Evolutionary conservation across 179 eudicot species (phyloP).

Genomic region (Silene coronaria): DNA sequence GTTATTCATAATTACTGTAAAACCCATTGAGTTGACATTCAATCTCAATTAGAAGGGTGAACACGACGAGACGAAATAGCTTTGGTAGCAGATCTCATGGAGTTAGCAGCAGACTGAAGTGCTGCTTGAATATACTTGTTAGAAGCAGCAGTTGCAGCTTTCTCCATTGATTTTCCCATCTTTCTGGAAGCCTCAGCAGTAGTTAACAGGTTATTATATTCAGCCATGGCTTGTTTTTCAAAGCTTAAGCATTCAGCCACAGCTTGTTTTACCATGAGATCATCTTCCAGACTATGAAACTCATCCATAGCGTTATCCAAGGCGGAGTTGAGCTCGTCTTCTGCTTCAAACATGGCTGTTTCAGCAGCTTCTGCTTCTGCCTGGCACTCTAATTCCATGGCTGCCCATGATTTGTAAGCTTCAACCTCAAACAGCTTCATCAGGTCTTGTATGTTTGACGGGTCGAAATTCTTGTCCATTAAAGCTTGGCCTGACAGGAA

Average conservation of each 20-base stretch:
- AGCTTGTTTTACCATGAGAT: constrained; percentile 6
- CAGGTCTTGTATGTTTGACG: constrained; percentile 53
- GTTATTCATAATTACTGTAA: too few species aligned
- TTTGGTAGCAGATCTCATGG: constrained; percentile 64
- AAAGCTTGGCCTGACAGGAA: constrained; percentile 56
- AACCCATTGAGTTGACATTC: too few species aligned
- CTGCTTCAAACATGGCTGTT: constrained; percentile 40
- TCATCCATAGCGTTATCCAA: constrained; percentile 79
- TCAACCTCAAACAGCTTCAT: constrained; percentile 73
- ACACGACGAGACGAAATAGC: constrained; percentile 48
- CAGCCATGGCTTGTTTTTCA: constrained; percentile 33
- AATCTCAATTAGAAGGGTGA: constrained; percentile 45
- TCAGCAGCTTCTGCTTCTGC: constrained; percentile 36
- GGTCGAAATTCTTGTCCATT: constrained; percentile 57
- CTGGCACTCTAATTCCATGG: constrained; percentile 42
- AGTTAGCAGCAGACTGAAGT: constrained; percentile 49
- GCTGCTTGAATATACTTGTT: constrained; percentile 72
- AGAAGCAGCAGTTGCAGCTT: constrained; percentile 51
- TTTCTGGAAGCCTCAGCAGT: constrained; percentile 44
- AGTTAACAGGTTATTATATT: constrained; percentile 37
- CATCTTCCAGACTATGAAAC: constrained; percentile 49
- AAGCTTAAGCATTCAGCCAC: constrained; percentile 5
- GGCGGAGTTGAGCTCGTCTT: constrained; percentile 48
- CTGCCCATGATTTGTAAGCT: constrained; percentile 73
- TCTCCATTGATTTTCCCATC: constrained; percentile 56